Evolutionary conservation across 805 yeast species (phyloP).

Genomic region (Blastobotrys terrestris): DNA sequence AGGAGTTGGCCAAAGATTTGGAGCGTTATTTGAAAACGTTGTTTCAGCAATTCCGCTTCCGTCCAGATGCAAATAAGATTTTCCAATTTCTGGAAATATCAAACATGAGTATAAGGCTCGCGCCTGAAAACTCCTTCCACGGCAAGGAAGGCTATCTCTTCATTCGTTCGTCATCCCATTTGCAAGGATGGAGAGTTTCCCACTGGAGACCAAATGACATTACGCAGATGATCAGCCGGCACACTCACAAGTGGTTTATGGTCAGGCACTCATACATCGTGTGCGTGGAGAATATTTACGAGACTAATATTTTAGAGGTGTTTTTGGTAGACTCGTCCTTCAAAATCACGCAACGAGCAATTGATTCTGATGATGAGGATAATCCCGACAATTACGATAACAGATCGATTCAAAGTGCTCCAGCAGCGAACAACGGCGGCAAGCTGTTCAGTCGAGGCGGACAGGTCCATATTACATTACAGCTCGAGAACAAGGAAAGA

Average conservation of each 20-base stretch:
- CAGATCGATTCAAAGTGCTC: not conserved
- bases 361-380: slow-evolving; percentile 18
- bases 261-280: slow-evolving; percentile 78
- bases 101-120: slow-evolving; percentile 74
- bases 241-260: slow-evolving; percentile 87
- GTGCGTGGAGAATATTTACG: slow-evolving; percentile 78
- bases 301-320: slow-evolving; percentile 86
- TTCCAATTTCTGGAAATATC: slow-evolving; percentile 88
- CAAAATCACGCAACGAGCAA: slow-evolving; percentile 41
- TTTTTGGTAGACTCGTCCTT: slow-evolving; percentile 81
- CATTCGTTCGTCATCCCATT: slow-evolving; percentile 72
- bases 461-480: slow-evolving; percentile 20
- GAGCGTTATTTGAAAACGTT: slow-evolving; percentile 64
- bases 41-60: slow-evolving; percentile 51
- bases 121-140: slow-evolving; percentile 71
- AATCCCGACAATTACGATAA: slow-evolving; percentile 2
- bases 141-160: slow-evolving; percentile 88
- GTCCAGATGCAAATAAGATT: slow-evolving; percentile 75
- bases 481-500: slow-evolving; percentile 36
- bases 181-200: slow-evolving; percentile 95
- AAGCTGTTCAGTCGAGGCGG: slow-evolving; percentile 15
- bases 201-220: slow-evolving; percentile 76
- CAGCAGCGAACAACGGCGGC: not conserved
- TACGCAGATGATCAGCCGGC: slow-evolving; percentile 82
- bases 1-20: slow-evolving; percentile 30